phyloP scores from a whole-genome alignment of 495 filamentous ascomycete genomes.

The Penicillium bialowiezense region DNA sequence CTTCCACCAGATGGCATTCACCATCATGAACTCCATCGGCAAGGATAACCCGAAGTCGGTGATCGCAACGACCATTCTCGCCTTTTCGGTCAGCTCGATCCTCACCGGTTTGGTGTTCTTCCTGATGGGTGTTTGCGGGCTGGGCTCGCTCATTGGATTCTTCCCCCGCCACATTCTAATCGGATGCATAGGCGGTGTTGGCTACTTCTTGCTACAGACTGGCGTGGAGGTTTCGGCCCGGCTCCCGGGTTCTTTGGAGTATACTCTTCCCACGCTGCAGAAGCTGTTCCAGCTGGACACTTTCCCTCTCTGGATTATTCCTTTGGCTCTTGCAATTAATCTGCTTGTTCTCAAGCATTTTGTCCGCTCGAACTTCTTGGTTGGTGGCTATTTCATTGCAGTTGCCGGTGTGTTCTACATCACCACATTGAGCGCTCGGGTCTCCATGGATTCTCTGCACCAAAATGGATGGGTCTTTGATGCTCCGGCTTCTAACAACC shows the following conservation, averaged over 20 bases:
- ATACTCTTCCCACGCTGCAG: slow-evolving; percentile 69
- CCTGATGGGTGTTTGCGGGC: slow-evolving; percentile 75
- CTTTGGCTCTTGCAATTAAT: slow-evolving; percentile 71
- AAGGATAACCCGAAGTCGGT: slow-evolving; percentile 79
- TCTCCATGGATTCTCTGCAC: slow-evolving; percentile 63
- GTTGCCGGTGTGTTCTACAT: slow-evolving; percentile 84
- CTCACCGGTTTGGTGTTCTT: slow-evolving; percentile 90
- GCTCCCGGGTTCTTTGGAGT: slow-evolving; percentile 78
- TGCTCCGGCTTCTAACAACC: slow-evolving; percentile 74
- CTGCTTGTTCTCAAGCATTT: slow-evolving; percentile 71
- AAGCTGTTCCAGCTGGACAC: slow-evolving; percentile 70
- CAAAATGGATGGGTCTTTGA: slow-evolving; percentile 85
- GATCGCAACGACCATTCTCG: slow-evolving; percentile 84
- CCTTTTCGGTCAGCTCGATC: slow-evolving; percentile 88
- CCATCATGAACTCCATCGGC: slow-evolving; percentile 74
- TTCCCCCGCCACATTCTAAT: slow-evolving; percentile 96
- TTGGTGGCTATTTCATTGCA: slow-evolving; percentile 80
- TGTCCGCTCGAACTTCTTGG: slow-evolving; percentile 73
- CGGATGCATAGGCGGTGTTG: slow-evolving; percentile 95
- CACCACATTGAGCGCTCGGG: slow-evolving; percentile 59
- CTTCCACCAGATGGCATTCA: slow-evolving; percentile 95
- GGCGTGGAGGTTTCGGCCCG: slow-evolving; percentile 93
- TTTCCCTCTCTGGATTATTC: slow-evolving; percentile 77
- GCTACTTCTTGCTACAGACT: slow-evolving; percentile 91
- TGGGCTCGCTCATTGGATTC: slow-evolving; percentile 91